Conservation (phyloP, 2,329 filamentous ascomycete genomes). For the Colletotrichum sp. region DNA sequence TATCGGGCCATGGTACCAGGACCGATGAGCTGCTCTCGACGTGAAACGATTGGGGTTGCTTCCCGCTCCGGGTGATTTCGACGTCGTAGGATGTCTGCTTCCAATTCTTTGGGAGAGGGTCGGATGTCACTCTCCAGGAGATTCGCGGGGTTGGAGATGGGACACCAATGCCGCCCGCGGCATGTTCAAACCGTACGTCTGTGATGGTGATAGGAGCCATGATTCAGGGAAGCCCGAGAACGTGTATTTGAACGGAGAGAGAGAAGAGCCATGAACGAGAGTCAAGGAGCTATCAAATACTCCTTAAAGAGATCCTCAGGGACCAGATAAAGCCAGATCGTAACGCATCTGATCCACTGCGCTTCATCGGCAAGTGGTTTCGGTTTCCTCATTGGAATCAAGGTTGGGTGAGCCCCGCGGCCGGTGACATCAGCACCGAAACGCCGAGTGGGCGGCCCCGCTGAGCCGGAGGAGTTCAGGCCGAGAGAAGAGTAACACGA, state of each 20-base stretch:
- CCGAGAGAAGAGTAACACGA: neutral
- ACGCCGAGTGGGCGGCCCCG: neutral
- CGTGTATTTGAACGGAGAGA: neutral
- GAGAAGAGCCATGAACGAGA: neutral
- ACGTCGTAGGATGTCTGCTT: slow-evolving; percentile 22
- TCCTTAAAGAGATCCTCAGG: neutral
- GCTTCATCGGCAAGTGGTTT: neutral
- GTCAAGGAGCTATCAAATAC: neutral
- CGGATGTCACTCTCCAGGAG: slow-evolving; percentile 15
- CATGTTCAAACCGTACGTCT: slow-evolving; percentile 21
- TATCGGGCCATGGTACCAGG: slow-evolving; percentile 19
- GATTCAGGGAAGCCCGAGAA: neutral
- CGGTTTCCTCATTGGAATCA: neutral
- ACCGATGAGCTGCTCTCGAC: slow-evolving; percentile 1
- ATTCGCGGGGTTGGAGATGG: slow-evolving; percentile 15
- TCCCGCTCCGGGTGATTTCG: slow-evolving; percentile 8
- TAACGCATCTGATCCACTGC: neutral
- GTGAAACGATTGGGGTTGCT: neutral
- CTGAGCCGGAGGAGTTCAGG: neutral
- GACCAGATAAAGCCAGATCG: neutral
- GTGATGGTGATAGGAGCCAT: neutral
- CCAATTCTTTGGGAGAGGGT: slow-evolving; percentile 4
- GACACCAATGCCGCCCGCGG: slow-evolving; percentile 20
- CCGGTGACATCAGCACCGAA: slow-evolving; percentile 16
- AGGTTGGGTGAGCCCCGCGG: neutral